phyloP scores from a whole-genome alignment of 345 rosid species.

The Angophora floribunda region DNA sequence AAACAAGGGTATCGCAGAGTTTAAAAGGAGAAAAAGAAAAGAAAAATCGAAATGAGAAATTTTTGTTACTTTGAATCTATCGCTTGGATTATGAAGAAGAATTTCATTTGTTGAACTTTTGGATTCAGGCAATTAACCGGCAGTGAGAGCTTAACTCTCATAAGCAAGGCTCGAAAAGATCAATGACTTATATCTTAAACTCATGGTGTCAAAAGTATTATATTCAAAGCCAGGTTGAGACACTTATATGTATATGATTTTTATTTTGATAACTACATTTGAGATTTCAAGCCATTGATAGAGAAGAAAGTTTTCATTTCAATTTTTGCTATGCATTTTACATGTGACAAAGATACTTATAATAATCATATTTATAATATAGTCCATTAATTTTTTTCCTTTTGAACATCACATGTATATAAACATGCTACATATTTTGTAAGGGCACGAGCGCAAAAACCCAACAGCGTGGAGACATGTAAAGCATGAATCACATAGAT shows the following conservation, averaged over 20 bases:
- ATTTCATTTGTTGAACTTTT: not conserved
- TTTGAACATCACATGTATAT: too few relatives aligned
- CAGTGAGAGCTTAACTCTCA: not conserved
- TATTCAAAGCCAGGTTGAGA: not conserved
- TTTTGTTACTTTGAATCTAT: not conserved
- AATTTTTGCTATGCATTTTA: not conserved
- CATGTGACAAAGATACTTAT: too few relatives aligned
- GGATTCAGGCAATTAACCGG: not conserved
- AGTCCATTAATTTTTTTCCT: too few relatives aligned
- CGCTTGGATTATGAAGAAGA: not conserved
- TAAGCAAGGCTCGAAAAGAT: not conserved
- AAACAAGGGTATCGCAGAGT: not conserved
- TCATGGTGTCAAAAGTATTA: not conserved
- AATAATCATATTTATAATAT: too few relatives aligned
- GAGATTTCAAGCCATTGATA: not conserved
- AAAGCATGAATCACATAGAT: not conserved
- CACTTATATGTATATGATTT: not conserved
- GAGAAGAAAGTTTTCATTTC: not conserved
- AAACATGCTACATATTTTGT: too few relatives aligned
- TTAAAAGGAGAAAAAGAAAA: not conserved
- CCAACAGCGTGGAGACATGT: not conserved
- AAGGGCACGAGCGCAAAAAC: too few relatives aligned
- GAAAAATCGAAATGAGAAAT: not conserved
- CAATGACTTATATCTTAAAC: not conserved
- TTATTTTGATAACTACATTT: not conserved